Evolutionary conservation across 2,329 filamentous ascomycete species (phyloP).

Genomic region (Hymenoscyphus fructigenus): DNA sequence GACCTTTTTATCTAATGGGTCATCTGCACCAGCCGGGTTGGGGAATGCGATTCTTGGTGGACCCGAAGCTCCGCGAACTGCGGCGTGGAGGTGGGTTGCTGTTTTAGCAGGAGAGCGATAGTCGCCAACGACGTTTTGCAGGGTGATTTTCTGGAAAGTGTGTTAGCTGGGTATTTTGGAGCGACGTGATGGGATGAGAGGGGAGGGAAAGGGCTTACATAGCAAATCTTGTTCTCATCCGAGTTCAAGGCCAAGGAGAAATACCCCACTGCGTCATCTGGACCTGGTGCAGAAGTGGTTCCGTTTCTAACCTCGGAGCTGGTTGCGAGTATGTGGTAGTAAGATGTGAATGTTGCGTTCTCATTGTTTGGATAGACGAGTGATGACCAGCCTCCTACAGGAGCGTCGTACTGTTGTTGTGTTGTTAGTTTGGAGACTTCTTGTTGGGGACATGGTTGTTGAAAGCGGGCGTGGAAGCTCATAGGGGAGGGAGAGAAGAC

Average conservation of each 20-base stretch:
- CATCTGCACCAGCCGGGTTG: conserved; percentile 42
- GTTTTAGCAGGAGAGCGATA: conserved; percentile 47
- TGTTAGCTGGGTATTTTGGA: neutral
- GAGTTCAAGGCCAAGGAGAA: conserved; percentile 51
- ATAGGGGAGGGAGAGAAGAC: neutral
- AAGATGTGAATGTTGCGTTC: conserved; percentile 43
- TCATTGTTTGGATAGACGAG: conserved; percentile 21
- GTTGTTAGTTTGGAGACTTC: conserved; percentile 7
- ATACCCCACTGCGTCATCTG: conserved; percentile 44
- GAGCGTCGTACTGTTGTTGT: conserved; percentile 19
- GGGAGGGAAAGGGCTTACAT: conserved; percentile 20
- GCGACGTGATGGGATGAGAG: neutral
- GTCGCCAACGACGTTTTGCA: conserved; percentile 45
- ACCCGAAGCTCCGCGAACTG: conserved; percentile 42
- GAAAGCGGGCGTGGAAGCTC: conserved; percentile 4
- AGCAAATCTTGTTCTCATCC: conserved; percentile 35
- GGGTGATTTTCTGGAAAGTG: conserved; percentile 44
- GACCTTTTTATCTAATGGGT: conserved; percentile 19
- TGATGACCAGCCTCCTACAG: conserved; percentile 21
- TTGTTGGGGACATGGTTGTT: conserved; percentile 9
- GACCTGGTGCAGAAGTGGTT: conserved; percentile 35
- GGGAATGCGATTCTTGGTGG: conserved; percentile 48
- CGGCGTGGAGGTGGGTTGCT: conserved; percentile 52
- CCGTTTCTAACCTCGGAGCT: conserved; percentile 48
- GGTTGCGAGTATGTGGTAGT: conserved; percentile 45